Percentiles rank a stretch among this genome's conserved stretches.
phyloP scores from a whole-genome alignment of 139 green algal species.

The Chlamydomonas sp. region DNA sequence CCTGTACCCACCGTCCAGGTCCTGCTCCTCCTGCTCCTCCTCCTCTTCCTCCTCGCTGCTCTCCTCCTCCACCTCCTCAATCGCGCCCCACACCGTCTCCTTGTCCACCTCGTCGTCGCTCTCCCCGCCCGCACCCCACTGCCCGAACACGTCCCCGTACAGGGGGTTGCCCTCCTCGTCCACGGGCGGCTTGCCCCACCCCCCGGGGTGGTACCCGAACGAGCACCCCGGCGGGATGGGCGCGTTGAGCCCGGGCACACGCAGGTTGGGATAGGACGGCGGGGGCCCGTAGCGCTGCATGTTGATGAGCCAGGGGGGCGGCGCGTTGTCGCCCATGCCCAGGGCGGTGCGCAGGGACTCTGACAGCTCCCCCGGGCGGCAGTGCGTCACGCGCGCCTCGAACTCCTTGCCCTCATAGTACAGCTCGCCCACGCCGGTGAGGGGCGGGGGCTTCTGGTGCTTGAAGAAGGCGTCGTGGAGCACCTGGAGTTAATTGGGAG shows the following conservation, averaged over 20 bases:
- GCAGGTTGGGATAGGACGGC: conserved; percentile 90
- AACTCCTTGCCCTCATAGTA: conserved; percentile 98
- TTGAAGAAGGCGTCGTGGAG: conserved; percentile 99
- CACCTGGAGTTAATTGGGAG: conserved; percentile 49
- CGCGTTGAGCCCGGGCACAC: conserved; percentile 93
- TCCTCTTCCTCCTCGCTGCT: conserved; percentile 70
- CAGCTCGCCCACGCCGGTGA: conserved; percentile 89
- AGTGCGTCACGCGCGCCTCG: conserved; percentile 58
- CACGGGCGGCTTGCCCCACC: conserved; percentile 98
- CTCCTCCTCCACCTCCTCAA: conserved; percentile 75
- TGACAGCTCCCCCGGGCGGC: conserved; percentile 74
- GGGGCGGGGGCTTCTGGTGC: conserved; percentile 94
- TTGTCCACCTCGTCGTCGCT: conserved; percentile 79
- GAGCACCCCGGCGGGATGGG: conserved; percentile 89
- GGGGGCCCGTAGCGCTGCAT: conserved; percentile 98
- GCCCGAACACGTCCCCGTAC: conserved; percentile 98
- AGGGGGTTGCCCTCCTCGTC: conserved; percentile 91
- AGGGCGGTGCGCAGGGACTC: conserved; percentile 81
- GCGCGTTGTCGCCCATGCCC: conserved; percentile 80
- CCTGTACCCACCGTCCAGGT: conserved; percentile 53
- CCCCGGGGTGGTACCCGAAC: conserved; percentile 89
- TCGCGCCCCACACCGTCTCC: conserved; percentile 75
- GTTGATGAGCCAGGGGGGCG: conserved; percentile 97
- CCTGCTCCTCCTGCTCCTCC: conserved; percentile 66
- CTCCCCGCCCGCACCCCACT: conserved; percentile 64